These are phyloP conservation scores for Excoecaria cochinchinensis DNA, from an alignment of 345 rosid species.

Conservation along the genomic window DNA sequence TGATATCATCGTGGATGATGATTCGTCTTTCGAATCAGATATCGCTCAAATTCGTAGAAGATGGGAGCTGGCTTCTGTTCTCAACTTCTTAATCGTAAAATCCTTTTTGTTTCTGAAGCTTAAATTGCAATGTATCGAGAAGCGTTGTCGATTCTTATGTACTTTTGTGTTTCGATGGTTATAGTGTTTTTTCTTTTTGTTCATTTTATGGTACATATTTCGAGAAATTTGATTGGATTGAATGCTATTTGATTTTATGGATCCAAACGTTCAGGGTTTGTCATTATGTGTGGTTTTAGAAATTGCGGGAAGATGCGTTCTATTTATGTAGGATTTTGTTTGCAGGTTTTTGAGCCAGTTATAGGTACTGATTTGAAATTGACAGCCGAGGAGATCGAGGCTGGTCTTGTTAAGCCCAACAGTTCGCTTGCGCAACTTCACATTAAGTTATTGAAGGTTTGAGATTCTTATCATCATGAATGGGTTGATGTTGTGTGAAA, in stretches of 20 bases:
- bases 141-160: neutral
- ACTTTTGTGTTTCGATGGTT: neutral
- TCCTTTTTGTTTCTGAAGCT: neutral
- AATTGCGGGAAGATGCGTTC: neutral
- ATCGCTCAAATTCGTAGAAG: slow-evolving; percentile 58
- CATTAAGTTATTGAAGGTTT: slow-evolving; percentile 66
- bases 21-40: slow-evolving; percentile 29
- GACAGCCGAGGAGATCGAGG: slow-evolving; percentile 73
- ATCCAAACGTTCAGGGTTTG: neutral
- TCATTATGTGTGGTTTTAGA: neutral
- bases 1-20: slow-evolving; percentile 7
- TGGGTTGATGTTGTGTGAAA: neutral
- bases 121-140: neutral
- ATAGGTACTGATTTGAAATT: slow-evolving; percentile 53
- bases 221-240: neutral
- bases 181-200: neutral
- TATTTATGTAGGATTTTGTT: neutral
- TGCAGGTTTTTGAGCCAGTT: slow-evolving; percentile 70
- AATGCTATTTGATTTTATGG: neutral
- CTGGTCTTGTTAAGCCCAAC: slow-evolving; percentile 55
- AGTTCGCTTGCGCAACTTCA: slow-evolving; percentile 60
- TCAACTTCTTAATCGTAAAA: slow-evolving; percentile 68
- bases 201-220: neutral
- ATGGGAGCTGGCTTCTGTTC: slow-evolving; percentile 94
- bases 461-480: neutral